Percentiles rank a stretch among this genome's conserved stretches.
These are phyloP conservation scores for Umbelopsis ramanniana DNA, from an alignment of 192 early-diverging fungal species.

Conservation along the genomic window DNA sequence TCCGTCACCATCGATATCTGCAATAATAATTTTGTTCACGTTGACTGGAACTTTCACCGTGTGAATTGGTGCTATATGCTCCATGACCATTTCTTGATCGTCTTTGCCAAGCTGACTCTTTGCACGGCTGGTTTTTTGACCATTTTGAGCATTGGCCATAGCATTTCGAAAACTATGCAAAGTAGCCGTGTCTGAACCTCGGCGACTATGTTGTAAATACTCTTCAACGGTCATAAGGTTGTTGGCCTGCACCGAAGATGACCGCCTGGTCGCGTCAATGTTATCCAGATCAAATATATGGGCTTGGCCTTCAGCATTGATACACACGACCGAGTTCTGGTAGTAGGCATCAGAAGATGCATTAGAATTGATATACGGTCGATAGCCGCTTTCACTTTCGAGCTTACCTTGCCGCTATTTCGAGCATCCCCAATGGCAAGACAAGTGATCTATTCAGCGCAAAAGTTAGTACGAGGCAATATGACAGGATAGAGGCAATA, in stretches of 20 bases:
- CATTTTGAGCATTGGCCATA: slow-evolving; percentile 26
- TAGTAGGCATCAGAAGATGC: background rate
- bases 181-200: slow-evolving; percentile 34
- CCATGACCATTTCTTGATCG: background rate
- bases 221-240: slow-evolving; percentile 29
- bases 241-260: background rate
- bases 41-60: slow-evolving; percentile 61
- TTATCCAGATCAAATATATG: slow-evolving; percentile 58
- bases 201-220: slow-evolving; percentile 28
- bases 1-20: slow-evolving; percentile 61
- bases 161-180: slow-evolving; percentile 33
- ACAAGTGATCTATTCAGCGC: slow-evolving; percentile 53
- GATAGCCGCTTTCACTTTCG: background rate
- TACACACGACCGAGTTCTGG: slow-evolving; percentile 57
- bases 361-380: background rate
- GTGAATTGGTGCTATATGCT: slow-evolving; percentile 35
- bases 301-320: slow-evolving; percentile 60
- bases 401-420: slow-evolving; percentile 53
- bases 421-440: slow-evolving; percentile 60
- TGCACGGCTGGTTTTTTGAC: background rate
- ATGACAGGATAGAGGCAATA: background rate
- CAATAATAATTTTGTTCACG: slow-evolving; percentile 58
- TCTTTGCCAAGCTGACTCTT: slow-evolving; percentile 15
- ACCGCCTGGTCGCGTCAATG: background rate
- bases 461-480: too few relatives aligned